Evolutionary conservation across 495 filamentous ascomycete species (phyloP).

Genomic region (Aspergillus baeticus): DNA sequence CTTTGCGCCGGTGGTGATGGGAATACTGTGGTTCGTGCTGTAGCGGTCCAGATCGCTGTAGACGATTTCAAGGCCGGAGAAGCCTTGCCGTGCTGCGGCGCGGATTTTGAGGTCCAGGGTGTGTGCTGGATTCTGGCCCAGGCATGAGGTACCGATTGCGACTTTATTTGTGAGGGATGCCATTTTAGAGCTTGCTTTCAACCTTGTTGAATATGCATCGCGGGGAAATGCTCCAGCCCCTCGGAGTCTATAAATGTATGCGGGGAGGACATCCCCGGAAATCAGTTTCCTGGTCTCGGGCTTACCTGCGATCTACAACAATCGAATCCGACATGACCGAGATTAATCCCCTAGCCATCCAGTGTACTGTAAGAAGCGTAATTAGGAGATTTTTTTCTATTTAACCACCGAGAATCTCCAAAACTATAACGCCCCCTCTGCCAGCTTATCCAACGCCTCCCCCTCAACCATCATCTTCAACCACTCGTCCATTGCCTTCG

Average conservation of each 20-base stretch:
- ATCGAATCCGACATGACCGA: neutral
- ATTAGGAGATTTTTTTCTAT: too few species aligned
- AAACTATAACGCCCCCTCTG: conserved; percentile 24
- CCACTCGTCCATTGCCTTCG: conserved; percentile 83
- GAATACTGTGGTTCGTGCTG: conserved; percentile 32
- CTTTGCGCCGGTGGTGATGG: conserved; percentile 55
- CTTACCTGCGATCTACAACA: neutral
- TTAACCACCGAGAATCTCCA: too few species aligned
- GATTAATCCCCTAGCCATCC: neutral
- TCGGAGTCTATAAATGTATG: neutral
- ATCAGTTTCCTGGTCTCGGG: conserved; percentile 1
- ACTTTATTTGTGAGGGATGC: conserved; percentile 37
- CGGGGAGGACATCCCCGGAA: neutral
- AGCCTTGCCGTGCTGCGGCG: conserved; percentile 57
- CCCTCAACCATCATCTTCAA: conserved; percentile 86
- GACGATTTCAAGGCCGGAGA: conserved; percentile 68
- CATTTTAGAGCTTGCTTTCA: neutral
- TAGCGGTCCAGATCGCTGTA: conserved; percentile 64
- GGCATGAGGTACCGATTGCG: conserved; percentile 61
- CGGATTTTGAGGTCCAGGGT: conserved; percentile 58
- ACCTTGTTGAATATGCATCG: neutral
- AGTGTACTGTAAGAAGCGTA: too few species aligned
- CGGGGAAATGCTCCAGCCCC: too few species aligned
- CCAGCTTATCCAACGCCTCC: conserved; percentile 62
- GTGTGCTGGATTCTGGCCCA: conserved; percentile 64